Percentiles rank a stretch among this genome's conserved stretches.
Evolutionary conservation across 1,139 yeast genomes (phyloP).

Genomic region (Casaregolazyma lundiana): DNA sequence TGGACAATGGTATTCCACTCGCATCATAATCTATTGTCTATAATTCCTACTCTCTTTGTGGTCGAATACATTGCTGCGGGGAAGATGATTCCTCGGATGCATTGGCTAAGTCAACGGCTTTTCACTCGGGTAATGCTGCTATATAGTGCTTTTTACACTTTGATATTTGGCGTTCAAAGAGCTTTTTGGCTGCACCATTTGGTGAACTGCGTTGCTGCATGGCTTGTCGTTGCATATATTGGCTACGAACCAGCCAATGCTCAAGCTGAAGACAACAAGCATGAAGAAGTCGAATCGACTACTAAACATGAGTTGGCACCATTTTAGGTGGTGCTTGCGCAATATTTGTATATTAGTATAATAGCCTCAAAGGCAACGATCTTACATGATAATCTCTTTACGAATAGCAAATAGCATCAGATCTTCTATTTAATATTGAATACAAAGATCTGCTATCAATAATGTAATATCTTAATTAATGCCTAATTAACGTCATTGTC

Average conservation of each 20-base stretch:
- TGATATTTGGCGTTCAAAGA: constrained; percentile 32
- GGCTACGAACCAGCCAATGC: background rate
- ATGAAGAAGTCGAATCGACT: background rate
- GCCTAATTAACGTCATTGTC: too few relatives aligned
- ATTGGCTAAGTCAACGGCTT: constrained; percentile 17
- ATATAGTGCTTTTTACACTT: constrained; percentile 27
- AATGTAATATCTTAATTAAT: too few relatives aligned
- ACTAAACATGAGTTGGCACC: background rate
- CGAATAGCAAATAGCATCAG: too few relatives aligned
- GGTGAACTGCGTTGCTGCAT: constrained; percentile 28
- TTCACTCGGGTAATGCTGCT: constrained; percentile 25
- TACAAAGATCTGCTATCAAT: too few relatives aligned
- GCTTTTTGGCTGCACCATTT: constrained; percentile 34
- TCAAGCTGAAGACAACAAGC: background rate
- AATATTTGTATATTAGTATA: too few relatives aligned
- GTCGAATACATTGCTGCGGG: constrained; percentile 28
- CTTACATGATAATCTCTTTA: too few relatives aligned
- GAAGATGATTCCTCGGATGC: constrained; percentile 28
- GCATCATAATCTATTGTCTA: constrained; percentile 30
- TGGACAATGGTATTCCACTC: constrained; percentile 31
- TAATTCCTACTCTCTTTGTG: constrained; percentile 31
- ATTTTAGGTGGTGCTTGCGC: too few relatives aligned
- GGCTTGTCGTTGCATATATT: constrained; percentile 23
- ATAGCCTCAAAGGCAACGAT: too few relatives aligned
- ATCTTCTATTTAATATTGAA: too few relatives aligned